phyloP scores from a whole-genome alignment of 495 filamentous ascomycete species.

The Penicillium cosmopolitanum region DNA sequence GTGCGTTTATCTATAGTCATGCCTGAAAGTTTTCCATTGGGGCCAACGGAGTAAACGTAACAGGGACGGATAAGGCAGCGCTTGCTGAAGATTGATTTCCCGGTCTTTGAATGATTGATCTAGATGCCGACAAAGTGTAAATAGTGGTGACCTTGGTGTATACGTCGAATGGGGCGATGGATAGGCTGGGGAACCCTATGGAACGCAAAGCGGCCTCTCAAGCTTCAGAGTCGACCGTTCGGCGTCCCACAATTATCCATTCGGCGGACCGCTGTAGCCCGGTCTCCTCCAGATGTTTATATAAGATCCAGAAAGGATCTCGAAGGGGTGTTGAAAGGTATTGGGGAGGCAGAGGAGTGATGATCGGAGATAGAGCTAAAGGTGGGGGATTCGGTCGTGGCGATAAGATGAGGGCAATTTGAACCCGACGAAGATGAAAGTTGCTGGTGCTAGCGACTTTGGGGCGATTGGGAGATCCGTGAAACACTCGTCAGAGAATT shows the following conservation, averaged over 20 bases:
- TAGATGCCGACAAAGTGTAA: background rate
- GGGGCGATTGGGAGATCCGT: slow-evolving; percentile 3
- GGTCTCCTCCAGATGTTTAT: slow-evolving; percentile 18
- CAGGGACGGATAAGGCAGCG: background rate
- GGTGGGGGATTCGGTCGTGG: background rate
- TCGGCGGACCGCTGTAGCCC: slow-evolving; percentile 19
- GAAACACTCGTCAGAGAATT: background rate
- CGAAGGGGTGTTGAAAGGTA: background rate
- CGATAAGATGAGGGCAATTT: background rate
- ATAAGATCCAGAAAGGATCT: background rate
- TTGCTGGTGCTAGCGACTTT: background rate
- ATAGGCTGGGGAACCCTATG: slow-evolving; percentile 49
- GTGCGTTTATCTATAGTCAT: slow-evolving; percentile 49
- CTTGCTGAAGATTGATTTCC: background rate
- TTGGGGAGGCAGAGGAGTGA: background rate
- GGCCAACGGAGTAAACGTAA: slow-evolving; percentile 17
- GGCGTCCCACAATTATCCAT: slow-evolving; percentile 56
- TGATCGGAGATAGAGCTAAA: background rate
- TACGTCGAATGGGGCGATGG: slow-evolving; percentile 17
- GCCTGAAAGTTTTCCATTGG: slow-evolving; percentile 41
- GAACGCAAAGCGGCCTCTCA: slow-evolving; percentile 60
- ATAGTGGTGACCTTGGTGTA: background rate
- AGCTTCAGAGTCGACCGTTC: slow-evolving; percentile 51
- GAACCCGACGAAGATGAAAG: background rate
- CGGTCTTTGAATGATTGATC: background rate